Conservation (phyloP, 345 rosid genomes). For the Microthlaspi erraticum region DNA sequence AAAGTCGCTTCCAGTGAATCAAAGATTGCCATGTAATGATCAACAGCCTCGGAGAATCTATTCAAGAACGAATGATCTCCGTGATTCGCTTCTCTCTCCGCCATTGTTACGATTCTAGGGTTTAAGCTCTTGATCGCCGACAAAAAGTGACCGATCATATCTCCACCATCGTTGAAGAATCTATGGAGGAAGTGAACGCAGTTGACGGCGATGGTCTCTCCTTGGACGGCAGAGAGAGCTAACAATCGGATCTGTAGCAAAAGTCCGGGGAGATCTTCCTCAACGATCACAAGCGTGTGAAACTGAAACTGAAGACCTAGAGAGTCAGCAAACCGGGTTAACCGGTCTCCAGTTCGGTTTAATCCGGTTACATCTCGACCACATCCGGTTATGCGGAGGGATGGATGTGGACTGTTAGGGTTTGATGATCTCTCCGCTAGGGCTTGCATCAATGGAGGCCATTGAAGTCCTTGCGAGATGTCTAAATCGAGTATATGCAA, state of each 20-base stretch:
- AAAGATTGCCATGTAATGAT: slow-evolving; percentile 75
- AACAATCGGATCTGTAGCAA: slow-evolving; percentile 52
- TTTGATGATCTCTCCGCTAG: slow-evolving; percentile 63
- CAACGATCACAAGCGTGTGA: slow-evolving; percentile 66
- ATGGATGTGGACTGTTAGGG: slow-evolving; percentile 48
- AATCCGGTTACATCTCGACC: slow-evolving; percentile 67
- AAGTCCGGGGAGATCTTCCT: slow-evolving; percentile 57
- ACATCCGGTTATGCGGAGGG: slow-evolving; percentile 86
- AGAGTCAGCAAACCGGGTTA: slow-evolving; percentile 74
- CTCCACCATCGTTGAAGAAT: slow-evolving; percentile 57
- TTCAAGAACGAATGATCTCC: slow-evolving; percentile 68
- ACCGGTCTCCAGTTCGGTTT: slow-evolving; percentile 84
- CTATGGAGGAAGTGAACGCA: slow-evolving; percentile 75
- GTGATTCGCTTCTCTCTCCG: slow-evolving; percentile 80
- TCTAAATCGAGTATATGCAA: slow-evolving; percentile 88
- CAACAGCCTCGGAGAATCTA: slow-evolving; percentile 80
- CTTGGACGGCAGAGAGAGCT: slow-evolving; percentile 56
- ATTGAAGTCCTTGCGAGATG: slow-evolving; percentile 96
- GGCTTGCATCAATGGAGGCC: slow-evolving; percentile 99
- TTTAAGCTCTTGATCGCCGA: slow-evolving; percentile 65
- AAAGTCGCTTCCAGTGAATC: slow-evolving; percentile 92
- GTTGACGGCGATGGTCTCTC: slow-evolving; percentile 77
- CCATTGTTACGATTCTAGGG: slow-evolving; percentile 83
- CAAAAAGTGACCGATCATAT: slow-evolving; percentile 56
- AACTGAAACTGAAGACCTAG: slow-evolving; percentile 82